Conservation (phyloP, 768 basidiomycete genomes). For the Amanita jacksonii region DNA sequence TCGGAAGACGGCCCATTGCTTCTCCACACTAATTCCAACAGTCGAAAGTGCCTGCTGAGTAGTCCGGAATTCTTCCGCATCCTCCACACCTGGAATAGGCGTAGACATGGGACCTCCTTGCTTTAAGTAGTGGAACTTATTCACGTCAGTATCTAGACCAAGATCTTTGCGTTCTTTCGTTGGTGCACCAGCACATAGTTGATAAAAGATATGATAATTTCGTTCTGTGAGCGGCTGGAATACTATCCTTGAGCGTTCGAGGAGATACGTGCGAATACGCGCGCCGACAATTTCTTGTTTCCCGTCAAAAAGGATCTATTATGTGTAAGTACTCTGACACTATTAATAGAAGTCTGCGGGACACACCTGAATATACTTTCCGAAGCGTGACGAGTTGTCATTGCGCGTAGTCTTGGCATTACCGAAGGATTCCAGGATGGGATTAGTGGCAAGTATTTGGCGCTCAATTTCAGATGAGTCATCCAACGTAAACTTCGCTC, state of each 20-base stretch:
- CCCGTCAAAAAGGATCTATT: conserved; percentile 91
- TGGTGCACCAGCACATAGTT: conserved; percentile 94
- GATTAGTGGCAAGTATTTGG: conserved; percentile 98
- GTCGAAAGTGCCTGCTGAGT: conserved; percentile 95
- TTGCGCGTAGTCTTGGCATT: conserved; percentile 99
- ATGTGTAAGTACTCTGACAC: conserved; percentile 6
- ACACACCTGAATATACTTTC: conserved; percentile 96
- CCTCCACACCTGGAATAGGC: conserved; percentile 88
- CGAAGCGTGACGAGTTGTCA: conserved; percentile 98
- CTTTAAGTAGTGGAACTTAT: conserved; percentile 85
- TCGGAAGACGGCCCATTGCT: conserved; percentile 97
- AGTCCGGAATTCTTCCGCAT: conserved; percentile 87
- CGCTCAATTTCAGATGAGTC: conserved; percentile 92
- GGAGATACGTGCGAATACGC: conserved; percentile 94
- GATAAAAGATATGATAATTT: conserved; percentile 99
- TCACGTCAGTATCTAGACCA: conserved; percentile 77
- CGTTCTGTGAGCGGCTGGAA: conserved; percentile 96
- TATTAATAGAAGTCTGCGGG: conserved; percentile 1
- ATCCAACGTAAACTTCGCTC: conserved; percentile 66
- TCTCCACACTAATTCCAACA: conserved; percentile 95
- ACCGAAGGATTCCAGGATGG: conserved; percentile 97
- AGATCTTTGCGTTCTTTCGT: conserved; percentile 93
- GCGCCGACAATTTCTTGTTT: conserved; percentile 96
- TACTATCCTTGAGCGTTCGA: conserved; percentile 95
- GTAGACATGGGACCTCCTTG: conserved; percentile 88